These are phyloP conservation scores for Tolypocladium tropicale DNA, from an alignment of 2,329 filamentous ascomycete species.

Conservation along the genomic window DNA sequence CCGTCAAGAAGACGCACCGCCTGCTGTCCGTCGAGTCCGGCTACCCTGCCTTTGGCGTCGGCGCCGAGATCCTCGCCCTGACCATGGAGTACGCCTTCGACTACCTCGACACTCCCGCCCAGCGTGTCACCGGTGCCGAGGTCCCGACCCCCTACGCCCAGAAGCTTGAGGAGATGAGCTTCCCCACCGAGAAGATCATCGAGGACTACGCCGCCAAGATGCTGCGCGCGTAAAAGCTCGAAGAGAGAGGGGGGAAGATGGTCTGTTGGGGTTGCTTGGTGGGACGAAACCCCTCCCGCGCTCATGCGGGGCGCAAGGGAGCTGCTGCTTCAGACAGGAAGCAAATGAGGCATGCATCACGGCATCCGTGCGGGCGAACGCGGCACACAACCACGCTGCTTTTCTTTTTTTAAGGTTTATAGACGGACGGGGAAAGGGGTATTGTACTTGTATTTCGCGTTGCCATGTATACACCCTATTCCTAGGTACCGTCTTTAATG, in stretches of 20 bases:
- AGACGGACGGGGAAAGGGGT: constrained; percentile 23
- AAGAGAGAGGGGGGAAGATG: neutral
- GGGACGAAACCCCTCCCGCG: constrained; percentile 1
- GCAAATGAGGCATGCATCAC: constrained; percentile 5
- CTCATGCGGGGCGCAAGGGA: constrained; percentile 1
- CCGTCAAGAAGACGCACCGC: constrained; percentile 95
- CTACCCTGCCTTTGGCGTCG: constrained; percentile 90
- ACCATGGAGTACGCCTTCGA: constrained; percentile 98
- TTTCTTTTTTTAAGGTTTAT: constrained; percentile 17
- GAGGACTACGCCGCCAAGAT: constrained; percentile 84
- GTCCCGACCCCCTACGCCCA: constrained; percentile 93
- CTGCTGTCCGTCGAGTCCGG: constrained; percentile 90
- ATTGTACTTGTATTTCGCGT: constrained; percentile 32
- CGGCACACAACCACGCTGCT: constrained; percentile 7
- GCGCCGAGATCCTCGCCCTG: constrained; percentile 84
- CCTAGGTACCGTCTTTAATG: constrained; percentile 11
- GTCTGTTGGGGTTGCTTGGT: too few relatives aligned
- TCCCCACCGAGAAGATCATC: constrained; percentile 85
- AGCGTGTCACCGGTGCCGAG: constrained; percentile 91
- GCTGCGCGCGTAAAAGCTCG: constrained; percentile 55
- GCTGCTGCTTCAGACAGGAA: constrained; percentile 2
- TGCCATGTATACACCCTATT: constrained; percentile 25
- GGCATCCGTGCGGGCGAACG: constrained; percentile 9
- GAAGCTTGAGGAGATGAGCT: constrained; percentile 88
- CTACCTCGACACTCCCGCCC: constrained; percentile 88